These are phyloP conservation scores for Chalciporus piperatus DNA, from an alignment of 768 basidiomycete genomes.

Conservation along the genomic window DNA sequence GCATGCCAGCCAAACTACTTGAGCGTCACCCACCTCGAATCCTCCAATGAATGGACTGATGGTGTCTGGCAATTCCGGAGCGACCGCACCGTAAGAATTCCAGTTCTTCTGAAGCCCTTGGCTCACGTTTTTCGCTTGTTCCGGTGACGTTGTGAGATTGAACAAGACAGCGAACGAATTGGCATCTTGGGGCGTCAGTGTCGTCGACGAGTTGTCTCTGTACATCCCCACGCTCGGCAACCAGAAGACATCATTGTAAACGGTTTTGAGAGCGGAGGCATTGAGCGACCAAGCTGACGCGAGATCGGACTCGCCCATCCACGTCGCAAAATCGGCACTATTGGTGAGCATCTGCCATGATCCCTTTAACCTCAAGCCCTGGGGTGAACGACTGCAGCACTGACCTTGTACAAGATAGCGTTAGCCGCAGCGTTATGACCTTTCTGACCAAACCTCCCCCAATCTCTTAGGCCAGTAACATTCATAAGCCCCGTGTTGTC, in stretches of 20 bases:
- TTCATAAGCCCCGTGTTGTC: conserved; percentile 49
- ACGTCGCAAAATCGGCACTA: conserved; percentile 41
- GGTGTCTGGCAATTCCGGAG: no score
- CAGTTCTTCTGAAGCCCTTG: no score
- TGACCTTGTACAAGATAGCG: conserved; percentile 41
- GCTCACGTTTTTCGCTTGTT: no score
- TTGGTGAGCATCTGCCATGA: conserved; percentile 45
- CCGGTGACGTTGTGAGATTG: no score
- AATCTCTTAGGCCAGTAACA: conserved; percentile 55
- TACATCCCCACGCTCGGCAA: conserved; percentile 46
- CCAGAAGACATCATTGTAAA: conserved; percentile 55
- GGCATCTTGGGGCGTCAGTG: conserved; percentile 54
- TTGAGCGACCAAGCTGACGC: conserved; percentile 40
- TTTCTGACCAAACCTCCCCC: conserved; percentile 50
- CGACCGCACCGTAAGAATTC: no score
- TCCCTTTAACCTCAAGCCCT: no score
- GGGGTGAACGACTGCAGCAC: no score
- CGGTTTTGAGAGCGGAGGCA: conserved; percentile 46
- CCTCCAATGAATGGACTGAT: no score
- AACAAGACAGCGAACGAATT: conserved; percentile 30
- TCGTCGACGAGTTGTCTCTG: conserved; percentile 51
- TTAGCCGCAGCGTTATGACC: conserved; percentile 58
- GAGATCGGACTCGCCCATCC: conserved; percentile 35
- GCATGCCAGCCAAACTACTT: no score
- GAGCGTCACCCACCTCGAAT: no score